Evolutionary conservation across 495 filamentous ascomycete genomes (phyloP), one percentile per base, ranked within the genome.

Genomic region (Neohortaea acidophila): DNA sequence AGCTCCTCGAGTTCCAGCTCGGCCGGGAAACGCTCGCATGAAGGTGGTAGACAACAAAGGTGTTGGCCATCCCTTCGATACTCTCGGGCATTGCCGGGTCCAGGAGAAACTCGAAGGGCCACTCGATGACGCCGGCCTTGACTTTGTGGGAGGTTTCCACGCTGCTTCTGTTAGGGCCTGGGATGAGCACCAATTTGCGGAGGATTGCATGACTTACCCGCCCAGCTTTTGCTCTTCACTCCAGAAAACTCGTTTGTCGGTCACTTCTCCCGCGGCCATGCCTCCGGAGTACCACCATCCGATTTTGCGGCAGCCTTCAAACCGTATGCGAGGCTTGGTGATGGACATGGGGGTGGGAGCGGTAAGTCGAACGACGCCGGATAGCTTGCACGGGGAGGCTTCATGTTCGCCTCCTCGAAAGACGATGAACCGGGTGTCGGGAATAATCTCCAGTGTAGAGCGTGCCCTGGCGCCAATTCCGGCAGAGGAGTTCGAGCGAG

Each of bases 51-150:
- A 78, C 74, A 42, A 97, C 72, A 57, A 75, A 84, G 6, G 75
- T 81, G 43, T 84, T 77, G 22, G 64, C 61, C 38, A 94, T 56
- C 1, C 89, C 89, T 56, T 94, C 89, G 21, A 97, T 69, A 42
- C 81, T 92, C 66, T 97, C 87, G 3, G 81, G 68, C 55, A 74
- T 73, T 38, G 73, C 66, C 19, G 84, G 83, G 12, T 81, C 71
- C 11, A 96, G 61, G 34, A 78, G 61, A 42, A 84, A 60, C 48
- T 89, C 75, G 57, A 94, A 94, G 0, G 80, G 79, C 62, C 80
- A 94, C 56, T 93, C 86, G 56, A 94, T 86, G 52, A 87, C 84
- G 33, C 81, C 84, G 3, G 79, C 67, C 4, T 67, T 64, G 21
- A 94, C 59, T 7, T 70, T 70, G 48, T 76, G 72, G 21, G 77